Percentiles rank a stretch among this genome's conserved stretches.
Evolutionary conservation across 768 basidiomycete genomes (phyloP).

Genomic region (Leccinellum albellum): DNA sequence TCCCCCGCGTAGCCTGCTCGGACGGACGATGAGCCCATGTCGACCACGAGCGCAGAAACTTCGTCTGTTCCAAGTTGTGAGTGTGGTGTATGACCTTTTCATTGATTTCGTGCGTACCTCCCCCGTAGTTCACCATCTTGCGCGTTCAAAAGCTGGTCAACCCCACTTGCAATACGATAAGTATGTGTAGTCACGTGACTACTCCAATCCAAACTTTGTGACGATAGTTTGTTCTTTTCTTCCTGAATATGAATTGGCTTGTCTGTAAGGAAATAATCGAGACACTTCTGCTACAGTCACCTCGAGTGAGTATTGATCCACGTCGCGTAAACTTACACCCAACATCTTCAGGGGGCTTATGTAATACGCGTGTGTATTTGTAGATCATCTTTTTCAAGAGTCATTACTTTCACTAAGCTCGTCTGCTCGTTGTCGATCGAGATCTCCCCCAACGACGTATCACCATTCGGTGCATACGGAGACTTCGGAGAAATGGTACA

Average conservation of each 20-base stretch:
- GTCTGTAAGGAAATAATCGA: too few relatives aligned
- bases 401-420: background rate
- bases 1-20: conserved; percentile 98
- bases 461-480: conserved; percentile 17
- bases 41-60: conserved; percentile 94
- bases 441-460: background rate
- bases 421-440: too few relatives aligned
- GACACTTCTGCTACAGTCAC: too few relatives aligned
- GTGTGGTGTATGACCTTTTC: background rate
- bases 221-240: too few relatives aligned
- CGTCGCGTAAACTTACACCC: too few relatives aligned
- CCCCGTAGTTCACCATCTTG: conserved; percentile 80
- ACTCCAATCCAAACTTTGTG: too few relatives aligned
- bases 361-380: conserved; percentile 5
- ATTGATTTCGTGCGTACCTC: conserved; percentile 49
- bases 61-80: conserved; percentile 58
- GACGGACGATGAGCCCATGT: conserved; percentile 86
- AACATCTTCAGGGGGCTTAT: conserved; percentile 15
- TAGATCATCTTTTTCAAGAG: conserved; percentile 8
- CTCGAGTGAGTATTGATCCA: too few relatives aligned
- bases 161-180: background rate
- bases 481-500: conserved; percentile 35
- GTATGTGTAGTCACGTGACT: conserved; percentile 11
- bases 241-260: too few relatives aligned
- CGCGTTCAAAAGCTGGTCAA: background rate